Conservation (phyloP, 495 filamentous ascomycete genomes). For the Thermothielavioides terrestris region DNA sequence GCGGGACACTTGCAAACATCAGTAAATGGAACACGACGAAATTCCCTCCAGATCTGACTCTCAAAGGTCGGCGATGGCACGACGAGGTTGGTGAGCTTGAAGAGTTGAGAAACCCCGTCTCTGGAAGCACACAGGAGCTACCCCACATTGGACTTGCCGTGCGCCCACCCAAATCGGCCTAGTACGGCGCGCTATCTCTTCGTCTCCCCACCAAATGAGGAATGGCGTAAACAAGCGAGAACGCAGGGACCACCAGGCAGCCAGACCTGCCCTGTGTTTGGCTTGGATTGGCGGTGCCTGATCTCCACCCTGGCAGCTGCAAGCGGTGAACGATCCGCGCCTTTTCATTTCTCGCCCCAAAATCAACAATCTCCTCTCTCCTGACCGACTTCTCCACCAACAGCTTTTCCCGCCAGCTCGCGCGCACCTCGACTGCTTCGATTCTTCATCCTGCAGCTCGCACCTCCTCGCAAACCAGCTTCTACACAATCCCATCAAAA, state of each 20-base stretch:
- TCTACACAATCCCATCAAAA: slow-evolving; percentile 42
- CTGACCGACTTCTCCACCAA: slow-evolving; percentile 20
- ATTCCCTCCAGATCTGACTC: too few species aligned
- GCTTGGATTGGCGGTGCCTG: slow-evolving; percentile 25
- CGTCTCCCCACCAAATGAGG: slow-evolving; percentile 3
- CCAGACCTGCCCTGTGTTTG: slow-evolving; percentile 8
- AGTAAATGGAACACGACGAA: too few species aligned
- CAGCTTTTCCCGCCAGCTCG: slow-evolving; percentile 16
- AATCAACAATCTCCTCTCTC: slow-evolving; percentile 30
- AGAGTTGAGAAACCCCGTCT: too few species aligned
- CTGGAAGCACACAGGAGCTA: too few species aligned
- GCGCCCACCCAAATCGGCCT: slow-evolving; percentile 6
- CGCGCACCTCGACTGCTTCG: slow-evolving; percentile 4
- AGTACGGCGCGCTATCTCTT: slow-evolving; percentile 17
- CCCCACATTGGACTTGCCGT: slow-evolving; percentile 8
- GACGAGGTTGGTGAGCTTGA: too few species aligned
- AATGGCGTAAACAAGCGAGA: slow-evolving; percentile 24
- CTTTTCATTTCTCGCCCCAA: slow-evolving; percentile 28
- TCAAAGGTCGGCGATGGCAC: too few species aligned
- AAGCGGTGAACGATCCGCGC: slow-evolving; percentile 24
- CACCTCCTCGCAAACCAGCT: slow-evolving; percentile 24
- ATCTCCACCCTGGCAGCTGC: slow-evolving; percentile 25
- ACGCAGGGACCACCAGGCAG: slow-evolving; percentile 24
- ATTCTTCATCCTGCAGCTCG: slow-evolving; percentile 17
- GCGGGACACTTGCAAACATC: too few species aligned